Percentiles rank a stretch among this genome's conserved stretches.
These are phyloP conservation scores for Blumeriella jaapii DNA, from an alignment of 2,329 filamentous ascomycete species.

Conservation along the genomic window DNA sequence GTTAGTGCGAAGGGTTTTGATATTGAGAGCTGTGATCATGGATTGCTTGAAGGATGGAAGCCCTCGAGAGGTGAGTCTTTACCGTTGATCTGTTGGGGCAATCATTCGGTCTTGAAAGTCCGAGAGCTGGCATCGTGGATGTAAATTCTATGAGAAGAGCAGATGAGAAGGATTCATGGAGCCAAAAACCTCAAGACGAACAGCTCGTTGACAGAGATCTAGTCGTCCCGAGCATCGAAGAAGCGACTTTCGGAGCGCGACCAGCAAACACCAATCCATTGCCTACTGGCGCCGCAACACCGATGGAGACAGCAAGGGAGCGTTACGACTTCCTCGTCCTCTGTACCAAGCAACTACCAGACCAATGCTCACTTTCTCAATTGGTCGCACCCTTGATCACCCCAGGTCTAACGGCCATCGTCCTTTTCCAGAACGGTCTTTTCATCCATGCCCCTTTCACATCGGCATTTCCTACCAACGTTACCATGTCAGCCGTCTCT, in stretches of 20 bases:
- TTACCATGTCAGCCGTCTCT: constrained; percentile 14
- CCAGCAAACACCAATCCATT: background rate
- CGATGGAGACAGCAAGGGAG: constrained; percentile 8
- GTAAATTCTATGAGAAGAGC: background rate
- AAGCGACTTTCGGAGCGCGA: constrained; percentile 5
- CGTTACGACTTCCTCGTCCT: constrained; percentile 17
- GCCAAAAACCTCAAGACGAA: background rate
- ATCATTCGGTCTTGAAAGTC: too few species aligned
- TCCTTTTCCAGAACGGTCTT: constrained; percentile 20
- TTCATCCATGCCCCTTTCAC: constrained; percentile 17
- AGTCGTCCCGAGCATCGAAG: constrained; percentile 10
- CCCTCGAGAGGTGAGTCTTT: constrained; percentile 11
- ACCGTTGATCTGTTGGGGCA: too few species aligned
- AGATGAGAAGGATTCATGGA: background rate
- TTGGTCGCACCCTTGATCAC: constrained; percentile 14
- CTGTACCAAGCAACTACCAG: constrained; percentile 16
- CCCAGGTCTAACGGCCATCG: constrained; percentile 11
- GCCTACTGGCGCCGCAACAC: constrained; percentile 11
- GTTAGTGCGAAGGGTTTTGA: constrained; percentile 16
- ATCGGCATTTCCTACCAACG: constrained; percentile 13
- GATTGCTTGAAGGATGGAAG: constrained; percentile 14
- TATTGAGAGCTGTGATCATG: constrained; percentile 21
- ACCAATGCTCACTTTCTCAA: constrained; percentile 11
- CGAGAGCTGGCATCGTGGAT: background rate
- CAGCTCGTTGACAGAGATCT: background rate